phyloP scores from a whole-genome alignment of 805 yeast genomes.

The Wickerhamia fluorescens region DNA sequence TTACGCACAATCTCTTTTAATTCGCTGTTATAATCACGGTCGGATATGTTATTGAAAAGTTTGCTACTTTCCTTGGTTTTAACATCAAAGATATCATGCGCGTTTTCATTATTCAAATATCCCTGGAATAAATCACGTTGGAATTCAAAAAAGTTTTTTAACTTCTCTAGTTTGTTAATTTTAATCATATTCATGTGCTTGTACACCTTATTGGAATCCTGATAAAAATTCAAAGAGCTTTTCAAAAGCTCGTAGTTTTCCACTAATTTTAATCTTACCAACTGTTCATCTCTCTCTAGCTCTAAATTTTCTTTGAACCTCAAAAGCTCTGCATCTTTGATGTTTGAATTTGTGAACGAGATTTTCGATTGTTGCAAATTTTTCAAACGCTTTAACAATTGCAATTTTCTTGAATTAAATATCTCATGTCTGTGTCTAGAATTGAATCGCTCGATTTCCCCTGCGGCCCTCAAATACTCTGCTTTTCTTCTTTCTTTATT shows the following conservation, averaged over 20 bases:
- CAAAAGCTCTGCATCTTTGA: conserved; percentile 24
- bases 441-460: conserved; percentile 14
- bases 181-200: conserved; percentile 20
- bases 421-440: conserved; percentile 11
- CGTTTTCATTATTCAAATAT: conserved; percentile 10
- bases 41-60: conserved; percentile 18
- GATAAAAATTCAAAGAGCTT: conserved; percentile 25
- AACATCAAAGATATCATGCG: conserved; percentile 13
- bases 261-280: conserved; percentile 24
- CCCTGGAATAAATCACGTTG: conserved; percentile 24
- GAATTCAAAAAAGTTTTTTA: conserved; percentile 31
- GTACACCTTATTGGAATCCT: conserved; percentile 30
- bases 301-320: conserved; percentile 13
- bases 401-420: conserved; percentile 15
- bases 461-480: conserved; percentile 10
- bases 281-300: conserved; percentile 23
- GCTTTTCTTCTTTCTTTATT: conserved; percentile 18
- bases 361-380: conserved; percentile 20
- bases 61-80: conserved; percentile 20
- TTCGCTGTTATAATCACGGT: conserved; percentile 21
- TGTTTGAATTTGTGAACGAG: conserved; percentile 12
- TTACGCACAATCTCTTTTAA: conserved; percentile 21
- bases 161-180: conserved; percentile 30
- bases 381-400: conserved; percentile 18
- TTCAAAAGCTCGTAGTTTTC: conserved; percentile 27